Evolutionary conservation across 768 basidiomycete species (phyloP), one percentile per base, ranked within the genome.

Genomic region (Suillus discolor): DNA sequence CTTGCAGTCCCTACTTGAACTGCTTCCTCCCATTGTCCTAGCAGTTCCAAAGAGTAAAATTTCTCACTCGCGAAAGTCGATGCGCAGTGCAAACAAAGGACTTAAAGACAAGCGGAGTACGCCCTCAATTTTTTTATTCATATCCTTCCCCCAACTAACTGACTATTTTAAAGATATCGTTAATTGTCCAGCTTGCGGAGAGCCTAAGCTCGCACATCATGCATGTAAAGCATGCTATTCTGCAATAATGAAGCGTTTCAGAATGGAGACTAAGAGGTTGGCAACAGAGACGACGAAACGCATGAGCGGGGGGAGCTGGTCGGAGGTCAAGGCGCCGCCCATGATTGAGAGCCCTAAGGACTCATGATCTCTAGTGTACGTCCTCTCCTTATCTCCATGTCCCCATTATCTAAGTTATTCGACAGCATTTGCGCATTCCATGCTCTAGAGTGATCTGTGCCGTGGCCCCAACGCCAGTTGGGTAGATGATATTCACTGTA

Each of bases 21-120:
- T 97, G 53, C 84, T 98, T 67, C 96, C 96, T 15, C 85, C 95
- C 1, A 88, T 96, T 75, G 81, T 98, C 23, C 86, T 95, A 51
- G 95, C 96, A 31, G 97, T 97, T 2, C 97, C 97, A 31, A 98
- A 98, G 80, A 91, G 90, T 76, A 96, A 96, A 79, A 85, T 89
- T 13, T 95, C 96, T 0, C 96, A 98, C 79, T 95, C 94, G 25
- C 84, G 93, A 61, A 99, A 99, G 78, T 85, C 90, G n/a, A 97
- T 97, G 95, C 85, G 96, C 49, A 89, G 88, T 68, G 91, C 96
- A 18, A 95, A 96, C 78, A 99, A 99, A 78, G 95, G 96, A 1
- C 79, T 97, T 71, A 94, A 96, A 77, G 96, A 98, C 78, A 96
- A 94, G 77, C 89, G 89, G 66, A 95, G 97, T 95, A 72, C 67